phyloP scores from a whole-genome alignment of 1,139 yeast genomes.

The Zygosaccharomyces pseudobailii region DNA sequence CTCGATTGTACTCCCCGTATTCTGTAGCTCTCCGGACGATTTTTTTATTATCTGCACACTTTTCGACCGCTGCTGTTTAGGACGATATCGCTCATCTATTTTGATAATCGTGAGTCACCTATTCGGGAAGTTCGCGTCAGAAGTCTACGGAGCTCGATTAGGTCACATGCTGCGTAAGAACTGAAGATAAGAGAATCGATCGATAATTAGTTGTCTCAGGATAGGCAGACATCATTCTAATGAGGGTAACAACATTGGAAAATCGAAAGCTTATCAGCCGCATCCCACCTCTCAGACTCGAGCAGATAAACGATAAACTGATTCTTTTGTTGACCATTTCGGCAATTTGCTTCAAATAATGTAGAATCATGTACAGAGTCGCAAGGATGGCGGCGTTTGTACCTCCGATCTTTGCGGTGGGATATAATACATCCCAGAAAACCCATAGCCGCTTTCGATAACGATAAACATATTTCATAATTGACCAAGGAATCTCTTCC shows the following conservation, averaged over 20 bases:
- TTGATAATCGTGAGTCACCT: background rate
- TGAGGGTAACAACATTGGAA: too few relatives aligned
- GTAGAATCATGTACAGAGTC: too few relatives aligned
- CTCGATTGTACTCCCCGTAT: background rate
- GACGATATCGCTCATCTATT: background rate
- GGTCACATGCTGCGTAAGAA: background rate
- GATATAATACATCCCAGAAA: too few relatives aligned
- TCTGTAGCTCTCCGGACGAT: too few relatives aligned
- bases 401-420: too few relatives aligned
- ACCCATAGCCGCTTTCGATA: too few relatives aligned
- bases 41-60: background rate
- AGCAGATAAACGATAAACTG: too few relatives aligned
- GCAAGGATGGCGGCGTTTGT: too few relatives aligned
- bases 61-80: background rate
- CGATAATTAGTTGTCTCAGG: background rate
- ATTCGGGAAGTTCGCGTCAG: background rate
- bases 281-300: background rate
- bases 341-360: too few relatives aligned
- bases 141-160: background rate
- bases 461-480: too few relatives aligned
- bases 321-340: too few relatives aligned
- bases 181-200: background rate
- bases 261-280: background rate
- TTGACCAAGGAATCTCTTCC: too few relatives aligned
- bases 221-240: background rate